A percentile compares a stretch with the other conserved stretches of the same genome.
Conservation (phyloP, 768 basidiomycete genomes). For the Suillus hirtellus region DNA sequence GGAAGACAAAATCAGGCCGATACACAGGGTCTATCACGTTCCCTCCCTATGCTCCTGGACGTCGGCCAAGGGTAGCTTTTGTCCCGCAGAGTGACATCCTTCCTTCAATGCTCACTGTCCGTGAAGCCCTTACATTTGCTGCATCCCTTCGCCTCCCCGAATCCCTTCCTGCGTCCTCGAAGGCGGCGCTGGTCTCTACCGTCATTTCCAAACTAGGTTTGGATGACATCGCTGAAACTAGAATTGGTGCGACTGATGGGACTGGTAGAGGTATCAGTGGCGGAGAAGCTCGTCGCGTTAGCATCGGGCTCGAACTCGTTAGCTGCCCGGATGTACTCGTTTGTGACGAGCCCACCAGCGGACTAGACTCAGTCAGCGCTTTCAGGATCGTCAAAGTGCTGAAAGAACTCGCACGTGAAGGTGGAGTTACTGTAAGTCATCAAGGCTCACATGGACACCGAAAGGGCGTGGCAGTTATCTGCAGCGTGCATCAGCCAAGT, state of each 20-base stretch:
- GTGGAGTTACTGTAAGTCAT: slow-evolving; percentile 25
- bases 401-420: slow-evolving; percentile 64
- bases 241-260: slow-evolving; percentile 66
- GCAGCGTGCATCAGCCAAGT: slow-evolving; percentile 87
- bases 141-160: slow-evolving; percentile 85
- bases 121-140: slow-evolving; percentile 82
- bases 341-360: slow-evolving; percentile 83
- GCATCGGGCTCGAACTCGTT: slow-evolving; percentile 87
- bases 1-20: slow-evolving; percentile 74
- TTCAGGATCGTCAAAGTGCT: slow-evolving; percentile 77
- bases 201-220: slow-evolving; percentile 82
- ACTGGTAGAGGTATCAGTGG: slow-evolving; percentile 85
- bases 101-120: slow-evolving; percentile 75
- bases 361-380: slow-evolving; percentile 88
- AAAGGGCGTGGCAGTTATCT: slow-evolving; percentile 78
- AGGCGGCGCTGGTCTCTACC: slow-evolving; percentile 62
- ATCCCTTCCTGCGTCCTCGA: slow-evolving; percentile 58
- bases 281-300: slow-evolving; percentile 88
- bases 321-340: slow-evolving; percentile 83
- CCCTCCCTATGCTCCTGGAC: slow-evolving; percentile 36
- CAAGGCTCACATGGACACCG: slow-evolving; percentile 40
- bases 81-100: slow-evolving; percentile 88
- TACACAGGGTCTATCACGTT: slow-evolving; percentile 67
- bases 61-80: slow-evolving; percentile 68
- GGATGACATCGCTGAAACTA: slow-evolving; percentile 60